Evolutionary conservation across 192 early-diverging fungal genomes (phyloP).

Genomic region (Chytriomyces confervae): DNA sequence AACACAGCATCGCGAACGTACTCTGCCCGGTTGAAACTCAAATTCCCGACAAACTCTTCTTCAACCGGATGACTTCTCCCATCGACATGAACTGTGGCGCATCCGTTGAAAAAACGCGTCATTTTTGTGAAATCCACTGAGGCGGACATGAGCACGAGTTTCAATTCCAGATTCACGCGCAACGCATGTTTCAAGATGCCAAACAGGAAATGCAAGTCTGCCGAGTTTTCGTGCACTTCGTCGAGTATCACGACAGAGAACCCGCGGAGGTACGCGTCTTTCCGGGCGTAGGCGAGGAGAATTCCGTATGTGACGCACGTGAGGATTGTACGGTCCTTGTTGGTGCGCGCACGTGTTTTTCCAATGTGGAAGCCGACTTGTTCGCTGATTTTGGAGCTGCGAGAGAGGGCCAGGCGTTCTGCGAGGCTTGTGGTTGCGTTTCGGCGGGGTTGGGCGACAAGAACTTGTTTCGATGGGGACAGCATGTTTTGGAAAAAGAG

Average conservation of each 20-base stretch:
- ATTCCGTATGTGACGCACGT: slow-evolving; percentile 45
- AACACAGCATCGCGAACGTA: slow-evolving; percentile 13
- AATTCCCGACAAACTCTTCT: slow-evolving; percentile 9
- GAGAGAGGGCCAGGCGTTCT: slow-evolving; percentile 19
- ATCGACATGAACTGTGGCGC: slow-evolving; percentile 23
- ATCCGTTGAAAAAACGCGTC: slow-evolving; percentile 30
- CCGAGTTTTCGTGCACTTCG: slow-evolving; percentile 39
- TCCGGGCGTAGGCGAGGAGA: slow-evolving; percentile 28
- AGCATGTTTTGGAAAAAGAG: slow-evolving; percentile 24
- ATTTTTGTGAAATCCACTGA: slow-evolving; percentile 25
- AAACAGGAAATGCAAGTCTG: slow-evolving; percentile 39
- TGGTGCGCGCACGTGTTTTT: slow-evolving; percentile 7
- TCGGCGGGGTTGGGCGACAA: slow-evolving; percentile 47
- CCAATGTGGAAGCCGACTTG: slow-evolving; percentile 44
- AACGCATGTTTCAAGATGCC: slow-evolving; percentile 34
- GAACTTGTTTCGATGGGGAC: slow-evolving; percentile 26
- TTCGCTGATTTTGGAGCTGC: slow-evolving; percentile 24
- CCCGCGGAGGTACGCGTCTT: slow-evolving; percentile 19
- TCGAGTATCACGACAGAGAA: slow-evolving; percentile 40
- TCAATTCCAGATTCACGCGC: slow-evolving; percentile 18
- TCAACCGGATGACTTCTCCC: slow-evolving; percentile 25
- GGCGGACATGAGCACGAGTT: slow-evolving; percentile 42
- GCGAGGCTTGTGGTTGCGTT: slow-evolving; percentile 43
- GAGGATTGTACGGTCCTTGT: slow-evolving; percentile 35
- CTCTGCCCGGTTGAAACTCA: neutral